Conservation (phyloP, 805 yeast species). For the Lipomyces spencermartinsiae region DNA sequence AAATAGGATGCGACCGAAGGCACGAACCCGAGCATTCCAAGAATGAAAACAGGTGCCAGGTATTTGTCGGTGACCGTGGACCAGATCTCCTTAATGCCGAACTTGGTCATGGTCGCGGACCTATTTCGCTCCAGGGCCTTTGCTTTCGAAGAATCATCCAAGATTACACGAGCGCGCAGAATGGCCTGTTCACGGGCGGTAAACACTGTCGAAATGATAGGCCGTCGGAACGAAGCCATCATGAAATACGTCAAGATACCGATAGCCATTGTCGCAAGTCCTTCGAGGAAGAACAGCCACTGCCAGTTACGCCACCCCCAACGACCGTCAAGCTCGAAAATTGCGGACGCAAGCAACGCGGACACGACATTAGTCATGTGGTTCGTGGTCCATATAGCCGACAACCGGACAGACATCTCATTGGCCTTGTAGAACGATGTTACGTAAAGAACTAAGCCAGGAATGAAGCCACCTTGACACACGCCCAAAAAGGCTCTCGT, state of each 20-base stretch:
- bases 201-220: constrained; percentile 40
- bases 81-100: constrained; percentile 51
- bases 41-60: constrained; percentile 59
- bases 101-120: constrained; percentile 57
- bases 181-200: constrained; percentile 62
- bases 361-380: constrained; percentile 55
- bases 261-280: constrained; percentile 57
- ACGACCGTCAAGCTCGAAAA: constrained; percentile 58
- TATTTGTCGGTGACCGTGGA: constrained; percentile 57
- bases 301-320: constrained; percentile 63
- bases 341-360: constrained; percentile 60
- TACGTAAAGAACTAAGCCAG: constrained; percentile 67
- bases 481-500: constrained; percentile 61
- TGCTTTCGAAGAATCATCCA: constrained; percentile 70
- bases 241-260: constrained; percentile 54
- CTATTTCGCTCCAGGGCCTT: constrained; percentile 51
- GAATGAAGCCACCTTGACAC: constrained; percentile 73
- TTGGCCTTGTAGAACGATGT: constrained; percentile 66
- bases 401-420: constrained; percentile 63
- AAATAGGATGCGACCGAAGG: constrained; percentile 49
- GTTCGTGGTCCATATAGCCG: constrained; percentile 64
- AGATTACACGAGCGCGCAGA: constrained; percentile 61
- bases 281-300: constrained; percentile 71
- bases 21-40: constrained; percentile 55
- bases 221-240: constrained; percentile 54